These are phyloP conservation scores for Theobroma grandiflorum DNA, from an alignment of 441 rosid genomes.

Conservation along the genomic window DNA sequence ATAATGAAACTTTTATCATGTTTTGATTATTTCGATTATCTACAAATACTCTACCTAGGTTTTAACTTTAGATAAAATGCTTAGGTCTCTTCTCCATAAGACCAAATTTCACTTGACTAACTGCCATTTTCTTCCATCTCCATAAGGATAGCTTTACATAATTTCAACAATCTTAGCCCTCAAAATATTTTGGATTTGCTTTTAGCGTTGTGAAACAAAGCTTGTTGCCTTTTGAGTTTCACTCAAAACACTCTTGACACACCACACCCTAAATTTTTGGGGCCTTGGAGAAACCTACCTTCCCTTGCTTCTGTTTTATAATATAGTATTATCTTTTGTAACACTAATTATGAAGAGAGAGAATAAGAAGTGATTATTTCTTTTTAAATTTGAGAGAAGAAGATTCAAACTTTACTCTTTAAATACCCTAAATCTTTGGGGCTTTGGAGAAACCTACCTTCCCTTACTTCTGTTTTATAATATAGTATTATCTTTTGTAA, in stretches of 20 bases:
- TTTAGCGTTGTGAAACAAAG: neutral
- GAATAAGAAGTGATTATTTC: too few species aligned
- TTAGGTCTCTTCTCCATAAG: too few species aligned
- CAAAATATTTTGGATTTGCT: neutral
- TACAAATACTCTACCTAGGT: neutral
- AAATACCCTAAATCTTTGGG: neutral
- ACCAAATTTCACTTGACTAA: neutral
- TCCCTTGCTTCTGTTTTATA: neutral
- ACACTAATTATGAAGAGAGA: neutral
- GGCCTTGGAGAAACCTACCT: neutral
- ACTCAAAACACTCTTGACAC: conserved; percentile 25
- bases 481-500: neutral
- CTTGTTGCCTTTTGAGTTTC: neutral
- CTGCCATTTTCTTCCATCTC: neutral
- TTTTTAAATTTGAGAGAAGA: too few species aligned
- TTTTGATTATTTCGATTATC: too few species aligned
- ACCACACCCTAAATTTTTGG: neutral
- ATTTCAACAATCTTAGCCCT: neutral
- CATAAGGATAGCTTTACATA: neutral
- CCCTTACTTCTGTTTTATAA: neutral
- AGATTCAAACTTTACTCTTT: too few species aligned
- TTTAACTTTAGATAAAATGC: neutral
- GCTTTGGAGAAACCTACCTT: conserved; percentile 1
- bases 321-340: neutral
- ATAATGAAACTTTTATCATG: too few species aligned